Evolutionary conservation across 148 eudicot species (phyloP).

Genomic region (Heliamphora exappendiculata): DNA sequence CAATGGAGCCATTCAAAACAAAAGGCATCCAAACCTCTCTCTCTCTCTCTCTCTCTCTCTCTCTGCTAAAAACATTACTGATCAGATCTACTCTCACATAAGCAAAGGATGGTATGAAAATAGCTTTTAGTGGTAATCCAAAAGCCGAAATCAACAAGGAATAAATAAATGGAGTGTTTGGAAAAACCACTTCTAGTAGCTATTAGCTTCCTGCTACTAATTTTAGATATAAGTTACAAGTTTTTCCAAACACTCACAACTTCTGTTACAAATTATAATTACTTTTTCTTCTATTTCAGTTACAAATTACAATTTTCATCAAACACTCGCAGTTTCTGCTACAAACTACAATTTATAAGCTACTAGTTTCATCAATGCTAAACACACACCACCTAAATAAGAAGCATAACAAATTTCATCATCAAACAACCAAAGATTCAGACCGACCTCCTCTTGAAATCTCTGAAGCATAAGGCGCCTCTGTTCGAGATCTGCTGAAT

Average conservation of each 20-base stretch:
- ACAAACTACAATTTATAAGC: too few relatives aligned
- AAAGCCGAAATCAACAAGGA: not conserved
- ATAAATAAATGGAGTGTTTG: too few relatives aligned
- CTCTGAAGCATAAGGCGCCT: slow-evolving; percentile 94
- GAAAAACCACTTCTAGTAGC: too few relatives aligned
- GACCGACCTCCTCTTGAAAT: slow-evolving; percentile 87
- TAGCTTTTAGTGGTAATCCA: not conserved
- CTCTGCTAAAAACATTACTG: not conserved
- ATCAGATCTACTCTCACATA: not conserved
- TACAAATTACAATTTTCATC: too few relatives aligned
- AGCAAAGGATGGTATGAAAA: not conserved
- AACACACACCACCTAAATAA: too few relatives aligned
- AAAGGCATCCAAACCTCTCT: not conserved
- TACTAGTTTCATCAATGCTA: too few relatives aligned
- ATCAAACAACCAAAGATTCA: not conserved
- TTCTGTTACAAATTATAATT: too few relatives aligned
- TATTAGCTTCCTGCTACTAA: too few relatives aligned
- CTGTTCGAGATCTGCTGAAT: slow-evolving; percentile 71
- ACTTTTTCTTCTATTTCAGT: too few relatives aligned
- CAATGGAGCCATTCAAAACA: not conserved
- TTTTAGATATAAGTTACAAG: too few relatives aligned
- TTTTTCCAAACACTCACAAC: too few relatives aligned
- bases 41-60: not conserved
- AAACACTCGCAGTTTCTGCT: too few relatives aligned
- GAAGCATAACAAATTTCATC: not conserved